Conservation (phyloP, 345 rosid species). For the Ricinus communis region DNA sequence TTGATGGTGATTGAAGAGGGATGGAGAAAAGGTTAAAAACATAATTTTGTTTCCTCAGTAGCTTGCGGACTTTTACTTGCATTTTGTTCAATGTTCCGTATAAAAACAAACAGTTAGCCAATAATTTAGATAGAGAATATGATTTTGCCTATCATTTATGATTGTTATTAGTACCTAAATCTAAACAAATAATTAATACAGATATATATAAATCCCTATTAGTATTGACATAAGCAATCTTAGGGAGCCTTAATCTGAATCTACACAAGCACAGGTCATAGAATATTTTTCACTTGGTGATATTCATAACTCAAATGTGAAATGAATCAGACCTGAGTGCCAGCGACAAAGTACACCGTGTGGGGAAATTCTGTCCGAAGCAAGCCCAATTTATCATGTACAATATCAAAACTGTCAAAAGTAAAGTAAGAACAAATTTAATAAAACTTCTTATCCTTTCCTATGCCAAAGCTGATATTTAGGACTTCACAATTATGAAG, state of each 20-base stretch:
- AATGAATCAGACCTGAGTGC: conserved; percentile 66
- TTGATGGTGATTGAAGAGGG: not conserved
- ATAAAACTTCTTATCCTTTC: not conserved
- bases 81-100: not conserved
- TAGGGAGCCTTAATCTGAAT: not conserved
- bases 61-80: no score
- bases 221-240: not conserved
- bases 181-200: not conserved
- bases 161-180: not conserved
- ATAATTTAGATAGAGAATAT: not conserved
- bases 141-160: not conserved
- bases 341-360: conserved; percentile 76
- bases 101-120: not conserved
- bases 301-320: not conserved
- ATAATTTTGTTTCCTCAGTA: not conserved
- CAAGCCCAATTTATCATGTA: conserved; percentile 79
- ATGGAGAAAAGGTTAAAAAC: not conserved
- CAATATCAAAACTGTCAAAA: conserved; percentile 72
- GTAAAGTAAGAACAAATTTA: conserved; percentile 4
- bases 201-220: no score
- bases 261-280: not conserved
- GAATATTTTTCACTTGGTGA: not conserved
- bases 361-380: conserved; percentile 88
- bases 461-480: not conserved
- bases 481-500: not conserved